Percentiles rank a stretch among this genome's conserved stretches.
Evolutionary conservation across 2,329 filamentous ascomycete genomes (phyloP).

Genomic region (Chrysoporthe puriensis): DNA sequence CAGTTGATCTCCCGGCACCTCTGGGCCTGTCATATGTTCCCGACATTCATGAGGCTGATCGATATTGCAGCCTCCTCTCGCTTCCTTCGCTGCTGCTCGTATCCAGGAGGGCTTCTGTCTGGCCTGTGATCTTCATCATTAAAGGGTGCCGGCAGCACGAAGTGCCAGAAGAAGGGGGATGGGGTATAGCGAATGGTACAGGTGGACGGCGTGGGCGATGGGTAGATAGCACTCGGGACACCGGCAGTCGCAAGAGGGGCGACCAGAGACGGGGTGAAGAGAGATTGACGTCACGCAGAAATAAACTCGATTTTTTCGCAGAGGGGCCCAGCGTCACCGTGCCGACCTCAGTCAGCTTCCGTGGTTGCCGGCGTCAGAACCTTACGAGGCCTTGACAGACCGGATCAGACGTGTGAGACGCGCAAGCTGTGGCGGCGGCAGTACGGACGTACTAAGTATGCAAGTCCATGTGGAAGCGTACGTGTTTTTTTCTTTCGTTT

Average conservation of each 20-base stretch:
- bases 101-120: neutral
- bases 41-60: neutral
- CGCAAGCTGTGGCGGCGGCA: neutral
- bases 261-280: neutral
- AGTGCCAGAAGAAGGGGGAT: neutral
- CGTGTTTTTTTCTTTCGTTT: no score
- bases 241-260: neutral
- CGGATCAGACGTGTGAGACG: neutral
- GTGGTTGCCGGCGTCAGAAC: neutral
- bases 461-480: neutral
- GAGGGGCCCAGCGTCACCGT: neutral
- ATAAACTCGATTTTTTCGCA: neutral
- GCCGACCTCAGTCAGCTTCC: neutral
- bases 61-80: neutral
- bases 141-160: neutral
- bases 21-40: conserved; percentile 1
- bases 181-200: neutral
- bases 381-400: no score
- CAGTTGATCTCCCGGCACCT: neutral
- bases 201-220: neutral
- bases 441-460: neutral
- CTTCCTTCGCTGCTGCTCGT: neutral
- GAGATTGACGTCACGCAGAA: neutral
- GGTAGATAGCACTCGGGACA: neutral
- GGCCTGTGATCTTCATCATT: neutral